Evolutionary conservation across 176 grass and related monocot genomes (phyloP), one percentile per base, ranked within the genome.

Genomic region (Juncus effusus): DNA sequence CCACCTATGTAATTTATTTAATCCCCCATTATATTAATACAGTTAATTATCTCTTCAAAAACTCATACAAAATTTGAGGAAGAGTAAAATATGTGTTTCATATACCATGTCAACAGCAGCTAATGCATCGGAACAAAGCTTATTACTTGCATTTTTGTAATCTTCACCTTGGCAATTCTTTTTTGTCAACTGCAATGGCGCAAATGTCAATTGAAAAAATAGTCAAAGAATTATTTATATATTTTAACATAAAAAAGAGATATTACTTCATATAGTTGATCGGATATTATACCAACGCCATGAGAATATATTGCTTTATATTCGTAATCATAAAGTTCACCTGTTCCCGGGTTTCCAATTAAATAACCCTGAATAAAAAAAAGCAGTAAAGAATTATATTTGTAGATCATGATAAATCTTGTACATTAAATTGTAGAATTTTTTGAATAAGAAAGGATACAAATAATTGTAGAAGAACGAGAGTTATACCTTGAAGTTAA

Each of bases 261-360:
- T 28, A 28, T 42, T 60, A 87, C 80, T 75, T 77, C 75, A 15
- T 80, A 87, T 16, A 87, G 36, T 40, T 79, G 76, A 73, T 87
- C 80, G 44, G 85, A 87, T 76, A 87, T 87, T 40, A 87, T 83
- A 56, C 85, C 80, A 54, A 87, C 16, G 7, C 80, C 75, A 76
- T 87, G 76, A 68, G 80, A 58, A 74, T 61, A 73, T 56, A 63
- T 47, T 3, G 76, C 28, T 19, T 2, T n/a, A 70, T 42, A 67
- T 72, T 61, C 72, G 2, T 0, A 2, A 64, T 87, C 85, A 13
- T 45, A 15, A 3, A 56, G 59, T 5, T 40, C 19, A 0, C 56
- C 72, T 60, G 85, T 83, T 6, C 40, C 11, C 10, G 85, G 76
- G 60, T 79, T 87, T 53, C 85, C 80, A 73, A 87, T 16, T 7